phyloP scores from a whole-genome alignment of 192 early-diverging fungal species.

The Entomortierella parvispora region DNA sequence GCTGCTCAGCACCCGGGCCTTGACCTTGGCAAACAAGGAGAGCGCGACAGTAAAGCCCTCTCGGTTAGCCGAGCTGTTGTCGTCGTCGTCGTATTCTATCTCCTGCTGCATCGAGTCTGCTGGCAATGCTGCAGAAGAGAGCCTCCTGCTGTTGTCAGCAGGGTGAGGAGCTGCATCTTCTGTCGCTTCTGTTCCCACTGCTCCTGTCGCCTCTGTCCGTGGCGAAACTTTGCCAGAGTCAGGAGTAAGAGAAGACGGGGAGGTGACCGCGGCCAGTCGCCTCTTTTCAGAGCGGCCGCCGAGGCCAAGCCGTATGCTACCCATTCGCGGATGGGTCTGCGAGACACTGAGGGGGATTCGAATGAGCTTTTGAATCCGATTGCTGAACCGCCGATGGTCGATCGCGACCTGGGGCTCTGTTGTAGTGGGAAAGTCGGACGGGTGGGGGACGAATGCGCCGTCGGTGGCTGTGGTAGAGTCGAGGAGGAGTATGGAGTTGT shows the following conservation, averaged over 20 bases:
- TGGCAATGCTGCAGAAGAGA: no score
- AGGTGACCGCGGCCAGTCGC: neutral
- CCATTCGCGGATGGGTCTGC: constrained; percentile 27
- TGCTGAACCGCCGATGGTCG: constrained; percentile 5
- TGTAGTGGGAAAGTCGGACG: neutral
- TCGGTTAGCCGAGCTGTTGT: neutral
- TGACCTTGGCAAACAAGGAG: constrained; percentile 40
- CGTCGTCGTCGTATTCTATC: neutral
- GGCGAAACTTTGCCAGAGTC: no score
- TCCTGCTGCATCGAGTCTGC: neutral
- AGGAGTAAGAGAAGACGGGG: neutral
- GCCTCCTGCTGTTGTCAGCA: no score
- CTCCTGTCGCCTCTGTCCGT: no score
- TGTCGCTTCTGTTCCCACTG: no score
- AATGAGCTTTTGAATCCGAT: constrained; percentile 27
- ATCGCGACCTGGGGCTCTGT: constrained; percentile 4
- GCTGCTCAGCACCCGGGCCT: constrained; percentile 15
- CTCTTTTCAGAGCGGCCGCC: constrained; percentile 18
- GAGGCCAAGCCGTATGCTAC: constrained; percentile 6
- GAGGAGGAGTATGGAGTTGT: neutral
- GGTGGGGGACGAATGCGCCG: neutral
- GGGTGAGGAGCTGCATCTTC: no score
- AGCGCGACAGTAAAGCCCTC: constrained; percentile 33
- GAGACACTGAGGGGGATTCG: constrained; percentile 21
- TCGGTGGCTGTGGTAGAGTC: neutral